These are phyloP conservation scores for Pelargonium citronellum DNA, from an alignment of 441 rosid genomes.

Conservation along the genomic window DNA sequence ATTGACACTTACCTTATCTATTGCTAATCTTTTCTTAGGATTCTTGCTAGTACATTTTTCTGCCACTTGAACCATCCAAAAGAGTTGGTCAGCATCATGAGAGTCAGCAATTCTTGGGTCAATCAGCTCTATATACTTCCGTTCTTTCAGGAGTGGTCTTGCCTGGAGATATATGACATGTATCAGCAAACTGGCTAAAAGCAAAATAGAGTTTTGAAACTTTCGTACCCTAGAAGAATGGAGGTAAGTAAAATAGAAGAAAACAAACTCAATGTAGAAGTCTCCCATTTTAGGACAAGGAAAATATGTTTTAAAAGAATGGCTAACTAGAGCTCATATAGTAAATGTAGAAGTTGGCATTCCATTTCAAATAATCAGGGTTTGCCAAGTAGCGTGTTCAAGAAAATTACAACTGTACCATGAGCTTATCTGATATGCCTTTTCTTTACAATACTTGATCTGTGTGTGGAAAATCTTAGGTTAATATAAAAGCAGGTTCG, in stretches of 20 bases:
- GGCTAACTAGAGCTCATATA: neutral
- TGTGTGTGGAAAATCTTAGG: too few species aligned
- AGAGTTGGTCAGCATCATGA: slow-evolving; percentile 30
- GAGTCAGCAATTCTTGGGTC: slow-evolving; percentile 27
- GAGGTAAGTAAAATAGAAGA: neutral
- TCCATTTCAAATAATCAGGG: neutral
- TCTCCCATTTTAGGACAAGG: neutral
- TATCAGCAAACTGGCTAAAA: neutral
- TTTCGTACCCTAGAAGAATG: neutral
- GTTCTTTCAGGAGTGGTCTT: slow-evolving; percentile 29
- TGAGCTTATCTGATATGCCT: too few species aligned
- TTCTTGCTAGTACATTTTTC: slow-evolving; percentile 27
- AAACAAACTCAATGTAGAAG: too few species aligned
- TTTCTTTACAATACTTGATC: too few species aligned
- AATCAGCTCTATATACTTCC: slow-evolving; percentile 24
- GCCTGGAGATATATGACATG: slow-evolving; percentile 26
- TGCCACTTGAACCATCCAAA: slow-evolving; percentile 29
- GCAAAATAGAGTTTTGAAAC: neutral
- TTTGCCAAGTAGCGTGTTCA: neutral
- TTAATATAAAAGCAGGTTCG: too few species aligned
- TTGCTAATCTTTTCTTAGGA: slow-evolving; percentile 34
- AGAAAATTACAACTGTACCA: neutral
- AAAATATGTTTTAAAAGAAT: neutral
- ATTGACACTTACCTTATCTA: slow-evolving; percentile 31
- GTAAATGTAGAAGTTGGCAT: too few species aligned